phyloP scores from a whole-genome alignment of 352 stramenopile species.

The Globisporangium perplexum region DNA sequence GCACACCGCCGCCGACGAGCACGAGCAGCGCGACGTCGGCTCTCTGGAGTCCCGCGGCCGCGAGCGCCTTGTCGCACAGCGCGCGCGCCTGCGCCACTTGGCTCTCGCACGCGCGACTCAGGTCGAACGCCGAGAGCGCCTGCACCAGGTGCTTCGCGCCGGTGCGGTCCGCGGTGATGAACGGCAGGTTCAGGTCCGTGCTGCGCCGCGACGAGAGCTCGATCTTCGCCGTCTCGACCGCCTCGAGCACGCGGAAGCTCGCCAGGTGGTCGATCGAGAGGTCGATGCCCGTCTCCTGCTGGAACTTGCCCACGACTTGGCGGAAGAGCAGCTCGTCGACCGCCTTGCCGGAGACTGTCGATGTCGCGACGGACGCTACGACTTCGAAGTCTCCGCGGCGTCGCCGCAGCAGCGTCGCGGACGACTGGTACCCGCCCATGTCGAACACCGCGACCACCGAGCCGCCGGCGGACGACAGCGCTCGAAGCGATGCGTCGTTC shows the following conservation, averaged over 20 bases:
- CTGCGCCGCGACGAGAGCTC: constrained; percentile 48
- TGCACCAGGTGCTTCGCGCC: constrained; percentile 71
- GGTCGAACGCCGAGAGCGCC: constrained; percentile 47
- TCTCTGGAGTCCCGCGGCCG: constrained; percentile 26
- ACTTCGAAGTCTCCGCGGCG: constrained; percentile 26
- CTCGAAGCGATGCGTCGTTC: background rate
- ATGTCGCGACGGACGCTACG: constrained; percentile 28
- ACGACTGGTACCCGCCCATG: constrained; percentile 58
- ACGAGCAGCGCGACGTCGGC: constrained; percentile 40
- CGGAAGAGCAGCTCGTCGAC: constrained; percentile 51
- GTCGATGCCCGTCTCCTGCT: constrained; percentile 51
- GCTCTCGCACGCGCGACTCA: constrained; percentile 36
- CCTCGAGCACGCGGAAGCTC: constrained; percentile 60
- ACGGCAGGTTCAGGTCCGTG: constrained; percentile 70
- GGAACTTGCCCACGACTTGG: constrained; percentile 47
- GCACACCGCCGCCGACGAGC: constrained; percentile 49
- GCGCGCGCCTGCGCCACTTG: constrained; percentile 23
- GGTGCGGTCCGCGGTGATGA: constrained; percentile 65
- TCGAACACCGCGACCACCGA: constrained; percentile 54
- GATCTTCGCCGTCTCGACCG: constrained; percentile 64
- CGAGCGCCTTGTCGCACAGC: constrained; percentile 33
- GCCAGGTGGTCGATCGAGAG: constrained; percentile 67
- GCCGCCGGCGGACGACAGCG: constrained; percentile 5
- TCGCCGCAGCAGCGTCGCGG: constrained; percentile 43
- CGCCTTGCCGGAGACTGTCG: constrained; percentile 29